Percentiles rank a stretch among this genome's conserved stretches.
Conservation (phyloP, 2,329 filamentous ascomycete species). For the Sarocladiaceae sp. region DNA sequence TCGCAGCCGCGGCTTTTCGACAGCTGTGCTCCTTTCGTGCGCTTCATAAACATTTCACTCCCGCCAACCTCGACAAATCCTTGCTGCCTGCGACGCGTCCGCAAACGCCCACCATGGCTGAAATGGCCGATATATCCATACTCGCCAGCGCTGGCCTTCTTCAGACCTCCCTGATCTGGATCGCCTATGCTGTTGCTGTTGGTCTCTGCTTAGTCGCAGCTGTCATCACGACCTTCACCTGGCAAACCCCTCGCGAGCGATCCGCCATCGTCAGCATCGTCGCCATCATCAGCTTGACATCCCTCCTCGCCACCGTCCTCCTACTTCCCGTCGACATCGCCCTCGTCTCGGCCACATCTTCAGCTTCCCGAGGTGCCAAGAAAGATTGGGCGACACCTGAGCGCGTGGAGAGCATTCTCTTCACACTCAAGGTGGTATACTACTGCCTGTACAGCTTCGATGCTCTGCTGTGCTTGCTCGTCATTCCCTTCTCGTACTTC, state of each 20-base stretch:
- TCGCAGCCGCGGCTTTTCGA: neutral
- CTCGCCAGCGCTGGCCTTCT: slow-evolving; percentile 57
- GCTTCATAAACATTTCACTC: neutral
- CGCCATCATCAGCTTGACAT: slow-evolving; percentile 80
- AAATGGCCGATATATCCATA: slow-evolving; percentile 12
- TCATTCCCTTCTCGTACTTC: slow-evolving; percentile 96
- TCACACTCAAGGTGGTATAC: slow-evolving; percentile 83
- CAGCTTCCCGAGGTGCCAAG: slow-evolving; percentile 70
- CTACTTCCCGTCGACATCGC: slow-evolving; percentile 94
- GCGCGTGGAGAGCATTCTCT: slow-evolving; percentile 71
- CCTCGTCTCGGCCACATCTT: slow-evolving; percentile 83
- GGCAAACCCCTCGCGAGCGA: slow-evolving; percentile 84
- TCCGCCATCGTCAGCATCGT: slow-evolving; percentile 77
- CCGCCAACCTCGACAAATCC: neutral
- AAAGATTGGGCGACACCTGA: slow-evolving; percentile 93
- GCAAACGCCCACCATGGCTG: slow-evolving; percentile 6
- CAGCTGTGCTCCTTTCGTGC: neutral
- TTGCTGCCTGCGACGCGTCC: neutral
- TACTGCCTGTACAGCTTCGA: slow-evolving; percentile 91
- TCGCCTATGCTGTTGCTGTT: slow-evolving; percentile 82
- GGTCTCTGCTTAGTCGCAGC: slow-evolving; percentile 72
- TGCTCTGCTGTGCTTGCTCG: slow-evolving; percentile 78
- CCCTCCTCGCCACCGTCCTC: slow-evolving; percentile 85
- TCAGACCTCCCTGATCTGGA: slow-evolving; percentile 90
- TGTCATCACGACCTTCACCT: slow-evolving; percentile 82